Conservation (phyloP, 306 rosid genomes). For the Sesbania bispinosa region DNA sequence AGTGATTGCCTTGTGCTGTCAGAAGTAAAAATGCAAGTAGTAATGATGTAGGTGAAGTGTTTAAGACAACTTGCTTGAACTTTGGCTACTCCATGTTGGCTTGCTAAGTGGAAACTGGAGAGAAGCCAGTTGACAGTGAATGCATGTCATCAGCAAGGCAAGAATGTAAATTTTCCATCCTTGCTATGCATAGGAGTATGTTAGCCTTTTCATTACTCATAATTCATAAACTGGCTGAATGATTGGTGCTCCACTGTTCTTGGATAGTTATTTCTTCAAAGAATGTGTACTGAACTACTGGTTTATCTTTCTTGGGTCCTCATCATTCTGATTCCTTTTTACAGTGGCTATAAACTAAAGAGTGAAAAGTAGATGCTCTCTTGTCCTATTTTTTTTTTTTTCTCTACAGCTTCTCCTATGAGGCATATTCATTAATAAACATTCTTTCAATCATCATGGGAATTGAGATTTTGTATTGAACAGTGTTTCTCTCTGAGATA, state of each 20-base stretch:
- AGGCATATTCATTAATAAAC: background rate
- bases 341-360: background rate
- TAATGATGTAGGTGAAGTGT: background rate
- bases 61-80: background rate
- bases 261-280: background rate
- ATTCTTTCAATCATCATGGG: background rate
- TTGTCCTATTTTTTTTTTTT: background rate
- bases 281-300: background rate
- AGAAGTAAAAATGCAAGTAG: background rate
- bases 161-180: background rate
- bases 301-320: slow-evolving; percentile 3
- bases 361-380: background rate
- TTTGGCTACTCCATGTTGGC: background rate
- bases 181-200: background rate
- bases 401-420: background rate
- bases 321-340: background rate
- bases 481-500: background rate
- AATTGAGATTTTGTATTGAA: background rate
- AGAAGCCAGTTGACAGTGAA: background rate
- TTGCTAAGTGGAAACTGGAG: background rate
- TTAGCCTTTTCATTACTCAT: slow-evolving; percentile 2
- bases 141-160: background rate
- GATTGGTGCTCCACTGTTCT: background rate
- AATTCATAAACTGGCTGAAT: background rate
- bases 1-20: slow-evolving; percentile 3